A percentile compares a stretch with the other conserved stretches of the same genome.
Evolutionary conservation across 2,329 filamentous ascomycete species (phyloP).

Genomic region (Trichoderma sp.): DNA sequence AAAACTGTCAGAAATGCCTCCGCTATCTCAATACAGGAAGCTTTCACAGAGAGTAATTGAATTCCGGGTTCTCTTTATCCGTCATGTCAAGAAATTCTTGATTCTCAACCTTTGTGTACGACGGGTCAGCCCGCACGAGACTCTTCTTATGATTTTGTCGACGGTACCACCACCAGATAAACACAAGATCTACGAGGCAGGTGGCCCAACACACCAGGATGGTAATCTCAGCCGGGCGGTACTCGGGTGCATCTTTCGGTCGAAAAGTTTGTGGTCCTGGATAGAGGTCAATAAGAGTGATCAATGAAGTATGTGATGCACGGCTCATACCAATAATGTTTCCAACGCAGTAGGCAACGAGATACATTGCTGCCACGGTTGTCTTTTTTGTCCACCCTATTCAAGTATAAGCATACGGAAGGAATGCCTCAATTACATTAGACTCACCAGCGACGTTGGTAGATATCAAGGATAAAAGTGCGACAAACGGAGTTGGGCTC

Average conservation of each 20-base stretch:
- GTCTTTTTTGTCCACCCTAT: conserved; percentile 51
- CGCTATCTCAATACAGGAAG: background rate
- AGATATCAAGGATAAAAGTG: conserved; percentile 38
- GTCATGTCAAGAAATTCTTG: conserved; percentile 67
- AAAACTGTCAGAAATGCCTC: background rate
- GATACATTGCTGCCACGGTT: conserved; percentile 46
- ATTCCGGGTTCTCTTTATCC: conserved; percentile 63
- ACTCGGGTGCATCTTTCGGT: conserved; percentile 54
- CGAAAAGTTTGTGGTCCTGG: conserved; percentile 54
- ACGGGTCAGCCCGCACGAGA: conserved; percentile 46
- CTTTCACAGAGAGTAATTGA: conserved; percentile 54
- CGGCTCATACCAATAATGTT: conserved; percentile 51
- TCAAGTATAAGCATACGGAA: background rate
- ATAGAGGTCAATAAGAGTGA: conserved; percentile 17
- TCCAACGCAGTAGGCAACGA: conserved; percentile 50
- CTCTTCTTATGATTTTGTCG: conserved; percentile 59
- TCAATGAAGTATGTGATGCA: conserved; percentile 5
- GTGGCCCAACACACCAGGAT: conserved; percentile 58
- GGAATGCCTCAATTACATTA: no score
- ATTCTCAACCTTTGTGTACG: conserved; percentile 60
- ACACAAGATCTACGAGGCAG: conserved; percentile 52
- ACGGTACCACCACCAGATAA: conserved; percentile 61
- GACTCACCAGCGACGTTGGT: conserved; percentile 36
- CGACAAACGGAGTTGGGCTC: conserved; percentile 28
- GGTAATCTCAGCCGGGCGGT: conserved; percentile 61